These are phyloP conservation scores for Alternaria sp. DNA, from an alignment of 2,329 filamentous ascomycete species.

Conservation along the genomic window DNA sequence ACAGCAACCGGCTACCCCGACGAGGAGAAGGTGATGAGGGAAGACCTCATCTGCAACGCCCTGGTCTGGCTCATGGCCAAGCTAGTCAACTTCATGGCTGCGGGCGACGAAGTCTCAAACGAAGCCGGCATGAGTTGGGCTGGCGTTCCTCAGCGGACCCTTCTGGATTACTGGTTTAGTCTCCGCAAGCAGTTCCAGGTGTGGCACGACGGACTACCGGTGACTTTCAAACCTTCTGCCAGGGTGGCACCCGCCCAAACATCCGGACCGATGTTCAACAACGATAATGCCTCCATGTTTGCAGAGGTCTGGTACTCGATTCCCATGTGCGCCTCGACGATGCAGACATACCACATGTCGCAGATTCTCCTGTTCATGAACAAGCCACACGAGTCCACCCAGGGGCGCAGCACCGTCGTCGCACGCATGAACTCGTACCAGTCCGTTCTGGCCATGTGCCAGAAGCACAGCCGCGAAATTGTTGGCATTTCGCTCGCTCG, in stretches of 20 bases:
- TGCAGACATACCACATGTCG: constrained; percentile 71
- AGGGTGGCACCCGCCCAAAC: constrained; percentile 51
- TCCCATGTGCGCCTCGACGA: constrained; percentile 69
- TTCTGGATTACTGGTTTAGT: constrained; percentile 61
- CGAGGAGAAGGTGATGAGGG: constrained; percentile 60
- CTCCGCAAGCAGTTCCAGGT: constrained; percentile 64
- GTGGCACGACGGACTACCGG: constrained; percentile 66
- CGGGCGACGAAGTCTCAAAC: constrained; percentile 58
- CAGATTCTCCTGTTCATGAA: constrained; percentile 68
- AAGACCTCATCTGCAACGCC: constrained; percentile 69
- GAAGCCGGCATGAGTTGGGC: constrained; percentile 49
- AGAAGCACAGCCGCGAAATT: constrained; percentile 66
- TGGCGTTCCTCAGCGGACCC: constrained; percentile 58
- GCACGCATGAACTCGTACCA: constrained; percentile 64
- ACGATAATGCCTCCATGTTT: constrained; percentile 51
- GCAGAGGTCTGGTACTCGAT: constrained; percentile 68
- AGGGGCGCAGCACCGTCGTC: constrained; percentile 59
- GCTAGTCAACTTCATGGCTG: constrained; percentile 69
- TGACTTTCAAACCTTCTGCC: constrained; percentile 65
- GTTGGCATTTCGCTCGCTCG: constrained; percentile 65
- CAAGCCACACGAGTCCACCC: constrained; percentile 63
- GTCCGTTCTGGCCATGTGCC: constrained; percentile 61
- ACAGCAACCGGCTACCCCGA: constrained; percentile 50
- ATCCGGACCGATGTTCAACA: constrained; percentile 27
- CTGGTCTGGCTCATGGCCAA: constrained; percentile 71